Conservation (phyloP, 805 yeast species). For the Yarrowia keelungensis region DNA sequence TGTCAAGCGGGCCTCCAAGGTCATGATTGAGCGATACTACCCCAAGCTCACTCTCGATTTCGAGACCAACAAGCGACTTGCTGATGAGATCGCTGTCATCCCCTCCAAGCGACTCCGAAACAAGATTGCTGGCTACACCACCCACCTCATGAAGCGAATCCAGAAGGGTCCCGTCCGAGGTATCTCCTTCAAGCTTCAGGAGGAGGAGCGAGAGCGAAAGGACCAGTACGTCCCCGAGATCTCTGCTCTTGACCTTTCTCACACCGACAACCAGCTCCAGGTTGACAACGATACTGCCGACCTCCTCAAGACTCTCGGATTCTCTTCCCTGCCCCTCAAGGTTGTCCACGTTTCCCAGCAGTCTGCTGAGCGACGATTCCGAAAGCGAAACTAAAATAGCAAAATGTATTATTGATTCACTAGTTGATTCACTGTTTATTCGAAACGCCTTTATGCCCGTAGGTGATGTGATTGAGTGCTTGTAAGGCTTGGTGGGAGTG, state of each 20-base stretch:
- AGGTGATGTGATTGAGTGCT: neutral
- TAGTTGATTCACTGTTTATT: slow-evolving; percentile 34
- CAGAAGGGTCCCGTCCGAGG: slow-evolving; percentile 99
- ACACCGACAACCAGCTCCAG: slow-evolving; percentile 94
- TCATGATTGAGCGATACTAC: slow-evolving; percentile 98
- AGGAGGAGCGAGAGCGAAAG: slow-evolving; percentile 99
- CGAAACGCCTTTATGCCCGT: neutral
- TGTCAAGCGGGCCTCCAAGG: slow-evolving; percentile 99
- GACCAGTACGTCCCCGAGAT: slow-evolving; percentile 99
- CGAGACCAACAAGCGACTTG: slow-evolving; percentile 99
- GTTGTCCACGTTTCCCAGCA: slow-evolving; percentile 82
- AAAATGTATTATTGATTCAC: slow-evolving; percentile 39
- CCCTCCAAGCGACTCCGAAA: slow-evolving; percentile 99
- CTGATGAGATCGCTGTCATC: slow-evolving; percentile 97
- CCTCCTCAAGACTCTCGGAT: slow-evolving; percentile 90
- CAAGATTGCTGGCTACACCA: slow-evolving; percentile 99
- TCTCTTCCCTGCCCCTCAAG: slow-evolving; percentile 72
- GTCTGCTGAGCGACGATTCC: slow-evolving; percentile 81
- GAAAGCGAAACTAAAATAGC: slow-evolving; percentile 74
- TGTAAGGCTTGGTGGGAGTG: neutral
- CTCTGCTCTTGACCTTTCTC: slow-evolving; percentile 98
- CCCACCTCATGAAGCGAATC: slow-evolving; percentile 99
- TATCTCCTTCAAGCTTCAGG: slow-evolving; percentile 99
- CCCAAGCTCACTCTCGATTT: slow-evolving; percentile 99
- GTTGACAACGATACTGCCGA: slow-evolving; percentile 97